These are phyloP conservation scores for Annulohypoxylon truncatum DNA, from an alignment of 2,329 filamentous ascomycete species.

Conservation along the genomic window DNA sequence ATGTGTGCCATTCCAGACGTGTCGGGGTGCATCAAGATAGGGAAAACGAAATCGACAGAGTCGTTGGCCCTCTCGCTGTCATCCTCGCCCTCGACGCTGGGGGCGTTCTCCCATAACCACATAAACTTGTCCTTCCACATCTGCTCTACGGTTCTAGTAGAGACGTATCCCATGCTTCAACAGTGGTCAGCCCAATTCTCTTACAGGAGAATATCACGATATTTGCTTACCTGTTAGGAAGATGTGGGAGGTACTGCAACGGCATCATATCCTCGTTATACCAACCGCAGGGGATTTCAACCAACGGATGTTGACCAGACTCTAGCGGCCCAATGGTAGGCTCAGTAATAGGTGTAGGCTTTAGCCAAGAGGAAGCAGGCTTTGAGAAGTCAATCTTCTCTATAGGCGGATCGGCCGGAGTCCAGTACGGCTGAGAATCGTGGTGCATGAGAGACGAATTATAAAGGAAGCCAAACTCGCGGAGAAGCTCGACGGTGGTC, in stretches of 20 bases:
- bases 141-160: not conserved
- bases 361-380: not conserved
- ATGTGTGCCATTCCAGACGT: not conserved
- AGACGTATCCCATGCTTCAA: not conserved
- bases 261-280: not conserved
- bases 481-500: not conserved
- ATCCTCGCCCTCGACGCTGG: not conserved
- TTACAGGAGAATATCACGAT: not conserved
- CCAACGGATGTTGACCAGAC: not conserved
- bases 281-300: not conserved
- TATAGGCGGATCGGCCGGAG: not conserved
- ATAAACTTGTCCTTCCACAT: not conserved
- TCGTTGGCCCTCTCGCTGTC: not conserved
- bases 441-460: not conserved
- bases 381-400: not conserved
- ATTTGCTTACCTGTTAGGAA: not conserved
- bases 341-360: not conserved
- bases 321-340: not conserved
- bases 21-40: not conserved
- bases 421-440: not conserved
- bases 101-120: not conserved
- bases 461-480: not conserved
- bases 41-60: not conserved
- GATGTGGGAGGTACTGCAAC: not conserved
- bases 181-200: not conserved